Evolutionary conservation across 306 rosid genomes (phyloP).

Genomic region (Canavalia ensiformis): DNA sequence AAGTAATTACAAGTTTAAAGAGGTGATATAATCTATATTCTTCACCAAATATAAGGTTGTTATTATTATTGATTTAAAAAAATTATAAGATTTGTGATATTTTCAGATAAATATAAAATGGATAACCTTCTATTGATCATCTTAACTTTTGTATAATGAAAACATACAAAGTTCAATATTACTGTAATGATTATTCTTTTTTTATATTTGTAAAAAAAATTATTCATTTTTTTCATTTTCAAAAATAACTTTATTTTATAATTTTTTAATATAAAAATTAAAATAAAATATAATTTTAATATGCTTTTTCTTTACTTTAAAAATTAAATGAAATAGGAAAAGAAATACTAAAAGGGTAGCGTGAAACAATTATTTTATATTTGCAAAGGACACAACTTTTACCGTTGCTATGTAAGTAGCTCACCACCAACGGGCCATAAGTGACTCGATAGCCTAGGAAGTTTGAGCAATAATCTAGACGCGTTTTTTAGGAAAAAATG

Average conservation of each 20-base stretch:
- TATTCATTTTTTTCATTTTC: neutral
- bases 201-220: neutral
- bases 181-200: neutral
- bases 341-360: neutral
- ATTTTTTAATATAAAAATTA: neutral
- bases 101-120: neutral
- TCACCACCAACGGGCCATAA: neutral
- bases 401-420: neutral
- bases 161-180: neutral
- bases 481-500: neutral
- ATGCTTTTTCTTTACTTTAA: neutral
- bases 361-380: neutral
- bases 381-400: neutral
- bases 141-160: neutral
- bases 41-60: too few species aligned
- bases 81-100: neutral
- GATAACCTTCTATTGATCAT: neutral
- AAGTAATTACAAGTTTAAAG: too few species aligned
- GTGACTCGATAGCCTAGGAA: too few species aligned
- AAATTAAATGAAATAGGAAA: neutral
- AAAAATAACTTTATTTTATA: neutral
- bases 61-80: too few species aligned
- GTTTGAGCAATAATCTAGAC: neutral
- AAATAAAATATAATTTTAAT: neutral
- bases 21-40: too few species aligned